Evolutionary conservation across 2,329 filamentous ascomycete species (phyloP), one percentile per base, ranked within the genome.

Genomic region (Colletotrichum sp.): DNA sequence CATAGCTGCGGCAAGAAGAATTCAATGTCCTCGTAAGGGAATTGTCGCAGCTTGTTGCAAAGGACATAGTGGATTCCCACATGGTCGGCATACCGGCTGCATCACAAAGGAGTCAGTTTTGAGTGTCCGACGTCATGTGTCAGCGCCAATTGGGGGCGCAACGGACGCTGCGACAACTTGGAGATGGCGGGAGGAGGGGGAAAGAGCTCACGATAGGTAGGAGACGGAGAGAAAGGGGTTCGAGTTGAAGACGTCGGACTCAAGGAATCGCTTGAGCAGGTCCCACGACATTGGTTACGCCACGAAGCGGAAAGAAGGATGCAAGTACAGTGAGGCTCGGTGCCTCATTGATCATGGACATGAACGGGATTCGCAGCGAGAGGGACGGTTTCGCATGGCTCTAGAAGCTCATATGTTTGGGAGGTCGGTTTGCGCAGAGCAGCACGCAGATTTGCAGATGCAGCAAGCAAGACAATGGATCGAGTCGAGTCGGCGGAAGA

Each of bases 221-320:
- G 94, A 95, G 84, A 97, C 95, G 77, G 94, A 94, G 85, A 97
- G 93, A 85, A 96, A 96, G 78, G 95, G 94, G 87, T 96, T 94
- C 87, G 94, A 93, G 89, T 96, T 96, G 90, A 97, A 97, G 89
- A 97, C 94, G 90, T 97, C 95, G 88, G 94, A 96, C 91, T 96
- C 94, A 89, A 97, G 93, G 92, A 96, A 96, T 86, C 95, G 93
- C 90, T 95, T 94, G 84, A 97, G 91, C 88, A 97, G 90, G 89
- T 96, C 94, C 94, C 94, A 96, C 88, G 93, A 94, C 93, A 93
- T 93, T 88, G 85, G 85, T 81, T 81, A 83, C 81, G 84, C 80
- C 79, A 76, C 78, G 77, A 77, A 77, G 78, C 77, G 79, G 78
- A 72, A 61, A 67, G 77, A 81, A 79, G 70, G 80, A 81, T 79